A percentile compares a stretch with the other conserved stretches of the same genome.
Conservation (phyloP, 2,329 filamentous ascomycete genomes). For the Penicillium sp. region DNA sequence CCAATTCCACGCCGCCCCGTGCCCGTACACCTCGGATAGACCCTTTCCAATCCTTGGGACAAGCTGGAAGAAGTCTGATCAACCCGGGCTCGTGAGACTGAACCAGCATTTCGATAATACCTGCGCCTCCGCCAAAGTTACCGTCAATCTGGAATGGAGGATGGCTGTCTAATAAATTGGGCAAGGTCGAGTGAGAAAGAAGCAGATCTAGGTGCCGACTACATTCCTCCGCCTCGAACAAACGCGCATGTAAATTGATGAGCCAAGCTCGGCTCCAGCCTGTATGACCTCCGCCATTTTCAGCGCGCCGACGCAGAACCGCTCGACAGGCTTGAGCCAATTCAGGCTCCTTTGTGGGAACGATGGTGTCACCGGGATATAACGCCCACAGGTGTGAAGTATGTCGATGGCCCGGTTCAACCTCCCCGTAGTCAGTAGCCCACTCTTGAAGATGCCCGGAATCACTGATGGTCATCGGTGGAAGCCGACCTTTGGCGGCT, state of each 20-base stretch:
- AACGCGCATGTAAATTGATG: constrained; percentile 54
- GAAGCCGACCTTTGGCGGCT: constrained; percentile 21
- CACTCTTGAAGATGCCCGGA: constrained; percentile 39
- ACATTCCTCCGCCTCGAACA: constrained; percentile 46
- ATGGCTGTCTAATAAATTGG: constrained; percentile 52
- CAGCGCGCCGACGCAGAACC: constrained; percentile 33
- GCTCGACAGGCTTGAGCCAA: constrained; percentile 37
- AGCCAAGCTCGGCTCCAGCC: constrained; percentile 59
- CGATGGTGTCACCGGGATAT: constrained; percentile 51
- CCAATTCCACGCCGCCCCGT: constrained; percentile 43
- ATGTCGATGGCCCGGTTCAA: constrained; percentile 56
- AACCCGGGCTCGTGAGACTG: constrained; percentile 43
- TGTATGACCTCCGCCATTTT: constrained; percentile 53
- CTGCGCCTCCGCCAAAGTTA: constrained; percentile 55
- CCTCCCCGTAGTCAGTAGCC: constrained; percentile 41
- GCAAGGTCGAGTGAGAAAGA: constrained; percentile 47
- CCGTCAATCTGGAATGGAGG: constrained; percentile 57
- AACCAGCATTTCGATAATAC: constrained; percentile 52
- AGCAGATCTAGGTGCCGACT: constrained; percentile 46
- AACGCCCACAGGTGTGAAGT: constrained; percentile 56
- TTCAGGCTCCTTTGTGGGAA: constrained; percentile 37
- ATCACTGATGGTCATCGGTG: constrained; percentile 29
- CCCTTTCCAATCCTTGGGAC: constrained; percentile 43
- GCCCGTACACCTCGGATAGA: constrained; percentile 41
- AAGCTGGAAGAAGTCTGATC: constrained; percentile 47